Evolutionary conservation across 345 rosid genomes (phyloP).

Genomic region (Carallia brachiata): DNA sequence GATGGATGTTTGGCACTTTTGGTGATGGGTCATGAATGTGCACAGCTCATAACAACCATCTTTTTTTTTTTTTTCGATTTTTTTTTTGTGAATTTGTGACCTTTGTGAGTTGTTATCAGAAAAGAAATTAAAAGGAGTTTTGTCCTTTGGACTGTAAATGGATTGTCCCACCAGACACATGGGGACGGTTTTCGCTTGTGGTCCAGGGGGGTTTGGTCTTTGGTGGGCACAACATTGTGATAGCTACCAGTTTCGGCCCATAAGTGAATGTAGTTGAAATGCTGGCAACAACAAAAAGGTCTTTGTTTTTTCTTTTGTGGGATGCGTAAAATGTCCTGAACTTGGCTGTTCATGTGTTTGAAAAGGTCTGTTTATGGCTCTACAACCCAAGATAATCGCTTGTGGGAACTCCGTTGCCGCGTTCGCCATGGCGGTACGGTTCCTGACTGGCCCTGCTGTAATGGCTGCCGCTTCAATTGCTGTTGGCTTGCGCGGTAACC

Average conservation of each 20-base stretch:
- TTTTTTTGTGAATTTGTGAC: background rate
- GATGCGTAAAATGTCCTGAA: background rate
- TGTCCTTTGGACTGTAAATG: slow-evolving; percentile 13
- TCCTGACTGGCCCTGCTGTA: slow-evolving; percentile 36
- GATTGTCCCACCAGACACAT: slow-evolving; percentile 28
- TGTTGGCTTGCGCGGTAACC: slow-evolving; percentile 33
- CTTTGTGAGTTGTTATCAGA: slow-evolving; percentile 1
- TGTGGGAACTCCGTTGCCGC: slow-evolving; percentile 33
- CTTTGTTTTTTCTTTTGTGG: no score
- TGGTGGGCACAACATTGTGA: slow-evolving; percentile 21
- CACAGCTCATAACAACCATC: slow-evolving; percentile 22
- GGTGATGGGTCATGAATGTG: background rate
- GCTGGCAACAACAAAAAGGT: background rate
- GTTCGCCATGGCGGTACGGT: slow-evolving; percentile 36
- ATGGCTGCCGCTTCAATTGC: slow-evolving; percentile 41
- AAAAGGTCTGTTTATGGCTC: slow-evolving; percentile 33
- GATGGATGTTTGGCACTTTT: no score
- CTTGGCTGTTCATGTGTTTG: background rate
- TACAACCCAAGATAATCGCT: slow-evolving; percentile 34
- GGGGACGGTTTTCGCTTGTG: slow-evolving; percentile 17
- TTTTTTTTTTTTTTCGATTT: background rate
- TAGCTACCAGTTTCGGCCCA: slow-evolving; percentile 10
- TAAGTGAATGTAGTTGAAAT: background rate
- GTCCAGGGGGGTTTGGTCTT: slow-evolving; percentile 7
- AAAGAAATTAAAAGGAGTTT: slow-evolving; percentile 3